Percentiles rank a stretch among this genome's conserved stretches.
phyloP scores from a whole-genome alignment of 2,329 filamentous ascomycete species.

The Epichloe typhina region DNA sequence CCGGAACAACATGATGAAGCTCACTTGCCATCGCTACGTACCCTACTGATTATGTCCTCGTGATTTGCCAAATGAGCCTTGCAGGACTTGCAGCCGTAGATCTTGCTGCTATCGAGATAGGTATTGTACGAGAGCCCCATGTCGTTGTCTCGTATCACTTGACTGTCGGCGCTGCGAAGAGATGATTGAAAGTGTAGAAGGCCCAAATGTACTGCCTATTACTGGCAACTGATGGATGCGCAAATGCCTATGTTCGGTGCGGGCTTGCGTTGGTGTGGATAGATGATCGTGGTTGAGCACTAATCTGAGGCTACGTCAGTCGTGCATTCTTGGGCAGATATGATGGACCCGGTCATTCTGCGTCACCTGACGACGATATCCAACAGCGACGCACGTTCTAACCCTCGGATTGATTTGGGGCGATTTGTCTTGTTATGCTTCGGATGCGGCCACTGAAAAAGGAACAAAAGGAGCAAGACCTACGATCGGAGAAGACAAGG shows the following conservation, averaged over 20 bases:
- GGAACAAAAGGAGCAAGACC: background rate
- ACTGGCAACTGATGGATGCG: background rate
- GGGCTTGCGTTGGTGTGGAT: background rate
- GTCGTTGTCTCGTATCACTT: background rate
- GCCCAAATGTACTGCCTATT: background rate
- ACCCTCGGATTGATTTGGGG: background rate
- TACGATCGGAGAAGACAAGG: background rate
- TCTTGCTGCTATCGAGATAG: conserved; percentile 74
- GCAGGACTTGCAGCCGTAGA: conserved; percentile 89
- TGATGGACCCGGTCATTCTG: background rate
- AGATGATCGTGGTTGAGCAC: background rate
- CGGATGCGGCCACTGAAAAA: background rate
- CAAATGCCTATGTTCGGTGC: background rate
- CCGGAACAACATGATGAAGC: background rate
- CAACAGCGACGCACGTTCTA: background rate
- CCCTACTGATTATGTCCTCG: conserved; percentile 88
- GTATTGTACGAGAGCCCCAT: conserved; percentile 91
- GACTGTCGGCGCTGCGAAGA: background rate
- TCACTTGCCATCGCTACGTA: conserved; percentile 30
- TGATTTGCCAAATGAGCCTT: conserved; percentile 92
- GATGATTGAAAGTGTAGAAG: background rate
- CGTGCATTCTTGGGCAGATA: background rate
- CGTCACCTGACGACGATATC: background rate
- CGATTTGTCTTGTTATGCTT: background rate
- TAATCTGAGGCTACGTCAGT: conserved; percentile 1